Conservation (phyloP, 2,329 filamentous ascomycete species). For the Ophiocordyceps polyrhachis-furcata region DNA sequence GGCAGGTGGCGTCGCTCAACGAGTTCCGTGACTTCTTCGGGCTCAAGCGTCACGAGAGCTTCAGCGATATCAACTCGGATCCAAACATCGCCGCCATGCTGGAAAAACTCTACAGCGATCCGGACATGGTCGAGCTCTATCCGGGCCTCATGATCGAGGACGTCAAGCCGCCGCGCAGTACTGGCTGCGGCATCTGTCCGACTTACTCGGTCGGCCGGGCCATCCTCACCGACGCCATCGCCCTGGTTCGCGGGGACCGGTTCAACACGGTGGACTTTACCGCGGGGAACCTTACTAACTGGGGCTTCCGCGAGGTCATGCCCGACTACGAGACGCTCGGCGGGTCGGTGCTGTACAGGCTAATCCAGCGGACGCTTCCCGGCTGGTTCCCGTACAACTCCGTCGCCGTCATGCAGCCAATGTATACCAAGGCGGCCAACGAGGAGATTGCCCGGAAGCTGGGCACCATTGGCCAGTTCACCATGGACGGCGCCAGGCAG, state of each 20-base stretch:
- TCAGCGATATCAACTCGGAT: slow-evolving; percentile 39
- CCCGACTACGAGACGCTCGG: slow-evolving; percentile 16
- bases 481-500: slow-evolving; percentile 15
- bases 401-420: slow-evolving; percentile 23
- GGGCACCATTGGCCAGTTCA: slow-evolving; percentile 16
- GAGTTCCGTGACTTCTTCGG: slow-evolving; percentile 47
- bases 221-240: slow-evolving; percentile 40
- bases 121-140: slow-evolving; percentile 51
- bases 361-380: slow-evolving; percentile 25
- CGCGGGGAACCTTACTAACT: slow-evolving; percentile 21
- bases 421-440: slow-evolving; percentile 24
- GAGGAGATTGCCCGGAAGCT: slow-evolving; percentile 18
- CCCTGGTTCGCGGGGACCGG: slow-evolving; percentile 37
- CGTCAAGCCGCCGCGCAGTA: slow-evolving; percentile 27
- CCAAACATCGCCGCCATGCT: slow-evolving; percentile 34
- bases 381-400: slow-evolving; percentile 24
- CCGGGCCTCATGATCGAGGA: slow-evolving; percentile 47
- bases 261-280: slow-evolving; percentile 36
- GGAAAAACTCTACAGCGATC: slow-evolving; percentile 40
- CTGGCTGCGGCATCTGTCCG: slow-evolving; percentile 32
- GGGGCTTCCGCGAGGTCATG: slow-evolving; percentile 19
- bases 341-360: slow-evolving; percentile 25
- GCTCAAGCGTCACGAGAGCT: slow-evolving; percentile 34
- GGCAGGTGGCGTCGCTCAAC: slow-evolving; percentile 42
- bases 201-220: slow-evolving; percentile 35